Evolutionary conservation across 1,139 yeast species (phyloP).

Genomic region (Nadsonia starkeyi-henricii): DNA sequence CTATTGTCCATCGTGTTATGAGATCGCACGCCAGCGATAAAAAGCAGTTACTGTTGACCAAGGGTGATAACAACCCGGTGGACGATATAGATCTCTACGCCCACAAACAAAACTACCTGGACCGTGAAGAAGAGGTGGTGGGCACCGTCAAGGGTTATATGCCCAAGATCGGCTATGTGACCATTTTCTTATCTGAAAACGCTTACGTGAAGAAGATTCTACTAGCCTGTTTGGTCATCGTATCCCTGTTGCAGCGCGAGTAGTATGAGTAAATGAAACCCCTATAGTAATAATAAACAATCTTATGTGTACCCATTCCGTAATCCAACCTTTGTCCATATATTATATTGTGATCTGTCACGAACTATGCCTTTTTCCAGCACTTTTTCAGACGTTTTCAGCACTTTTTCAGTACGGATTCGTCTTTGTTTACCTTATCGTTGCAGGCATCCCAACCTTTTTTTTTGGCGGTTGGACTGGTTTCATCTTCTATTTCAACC

Average conservation of each 20-base stretch:
- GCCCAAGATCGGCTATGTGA: constrained; percentile 85
- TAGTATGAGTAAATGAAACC: no score
- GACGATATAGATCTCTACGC: constrained; percentile 85
- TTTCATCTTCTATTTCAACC: no score
- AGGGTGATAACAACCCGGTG: constrained; percentile 91
- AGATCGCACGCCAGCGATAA: constrained; percentile 47
- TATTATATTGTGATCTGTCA: no score
- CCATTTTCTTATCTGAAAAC: constrained; percentile 86
- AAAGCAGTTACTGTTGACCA: constrained; percentile 71
- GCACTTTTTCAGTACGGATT: no score
- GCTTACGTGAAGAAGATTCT: constrained; percentile 58
- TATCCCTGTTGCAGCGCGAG: not conserved
- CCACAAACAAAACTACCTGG: constrained; percentile 58
- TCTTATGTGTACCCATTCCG: no score
- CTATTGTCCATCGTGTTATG: constrained; percentile 90
- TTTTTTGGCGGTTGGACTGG: no score
- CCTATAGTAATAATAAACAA: no score
- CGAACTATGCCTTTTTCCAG: no score
- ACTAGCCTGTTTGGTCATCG: constrained; percentile 26
- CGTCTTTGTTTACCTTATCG: no score
- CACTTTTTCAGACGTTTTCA: no score
- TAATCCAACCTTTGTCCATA: no score
- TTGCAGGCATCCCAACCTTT: no score
- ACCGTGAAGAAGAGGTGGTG: constrained; percentile 61
- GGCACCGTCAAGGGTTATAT: constrained; percentile 87